phyloP scores from a whole-genome alignment of 2,329 filamentous ascomycete species.

The Aspergillus fischeri region DNA sequence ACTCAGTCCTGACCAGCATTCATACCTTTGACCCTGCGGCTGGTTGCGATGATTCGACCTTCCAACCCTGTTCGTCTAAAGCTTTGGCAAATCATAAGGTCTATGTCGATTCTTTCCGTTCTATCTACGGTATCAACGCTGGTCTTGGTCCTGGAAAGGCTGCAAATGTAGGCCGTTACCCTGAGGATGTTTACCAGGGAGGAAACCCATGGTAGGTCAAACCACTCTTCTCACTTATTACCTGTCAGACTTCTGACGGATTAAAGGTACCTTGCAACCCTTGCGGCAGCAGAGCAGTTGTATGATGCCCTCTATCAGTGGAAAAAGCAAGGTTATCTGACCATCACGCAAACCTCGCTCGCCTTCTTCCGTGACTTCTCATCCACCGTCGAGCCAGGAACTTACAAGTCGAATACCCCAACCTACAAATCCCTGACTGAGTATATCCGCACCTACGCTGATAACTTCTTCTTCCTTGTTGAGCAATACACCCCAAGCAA shows the following conservation, averaged over 20 bases:
- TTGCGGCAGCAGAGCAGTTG: slow-evolving; percentile 71
- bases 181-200: slow-evolving; percentile 67
- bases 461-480: slow-evolving; percentile 48
- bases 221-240: slow-evolving; percentile 23
- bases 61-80: slow-evolving; percentile 67
- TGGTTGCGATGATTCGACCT: slow-evolving; percentile 46
- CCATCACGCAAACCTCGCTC: slow-evolving; percentile 60
- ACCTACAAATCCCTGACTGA: slow-evolving; percentile 53
- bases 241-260: not conserved
- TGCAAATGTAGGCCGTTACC: slow-evolving; percentile 55
- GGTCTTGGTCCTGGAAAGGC: slow-evolving; percentile 18
- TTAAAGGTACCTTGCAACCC: slow-evolving; percentile 43
- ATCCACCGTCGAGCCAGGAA: slow-evolving; percentile 56
- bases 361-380: slow-evolving; percentile 66
- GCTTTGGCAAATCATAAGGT: slow-evolving; percentile 71
- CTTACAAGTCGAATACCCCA: slow-evolving; percentile 54
- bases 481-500: slow-evolving; percentile 18
- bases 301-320: slow-evolving; percentile 71
- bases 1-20: slow-evolving; percentile 54
- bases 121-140: slow-evolving; percentile 55
- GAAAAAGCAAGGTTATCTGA: slow-evolving; percentile 58
- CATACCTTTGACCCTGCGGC: slow-evolving; percentile 30
- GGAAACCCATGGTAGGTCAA: slow-evolving; percentile 72
- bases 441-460: slow-evolving; percentile 59
- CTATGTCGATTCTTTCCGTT: slow-evolving; percentile 68